These are phyloP conservation scores for Micromonas commoda DNA, from an alignment of 139 green algal genomes.

Conservation along the genomic window DNA sequence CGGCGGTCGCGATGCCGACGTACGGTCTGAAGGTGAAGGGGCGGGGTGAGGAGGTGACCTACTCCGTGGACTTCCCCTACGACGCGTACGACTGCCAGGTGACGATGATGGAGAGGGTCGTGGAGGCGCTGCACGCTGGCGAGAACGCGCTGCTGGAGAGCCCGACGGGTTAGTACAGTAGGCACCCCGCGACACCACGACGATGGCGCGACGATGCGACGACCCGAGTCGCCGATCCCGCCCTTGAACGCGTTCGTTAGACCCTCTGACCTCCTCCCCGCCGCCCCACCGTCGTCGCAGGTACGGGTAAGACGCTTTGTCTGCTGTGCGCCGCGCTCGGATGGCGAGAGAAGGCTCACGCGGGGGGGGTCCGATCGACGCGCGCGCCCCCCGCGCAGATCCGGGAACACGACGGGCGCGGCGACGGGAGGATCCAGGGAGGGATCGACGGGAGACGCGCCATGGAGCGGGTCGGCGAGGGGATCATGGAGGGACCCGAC, in stretches of 20 bases:
- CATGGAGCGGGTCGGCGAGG: background rate
- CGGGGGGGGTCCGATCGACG: background rate
- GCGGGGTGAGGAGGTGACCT: background rate
- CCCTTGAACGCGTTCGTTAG: too few relatives aligned
- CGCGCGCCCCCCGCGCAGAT: background rate
- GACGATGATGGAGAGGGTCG: slow-evolving; percentile 69
- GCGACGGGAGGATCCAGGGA: background rate
- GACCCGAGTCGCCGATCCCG: too few relatives aligned
- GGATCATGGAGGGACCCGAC: background rate
- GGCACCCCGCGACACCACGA: too few relatives aligned
- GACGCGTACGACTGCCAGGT: slow-evolving; percentile 69
- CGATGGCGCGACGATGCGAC: too few relatives aligned
- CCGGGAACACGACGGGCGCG: background rate
- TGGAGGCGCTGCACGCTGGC: slow-evolving; percentile 53
- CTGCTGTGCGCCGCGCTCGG: slow-evolving; percentile 64
- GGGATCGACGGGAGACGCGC: background rate
- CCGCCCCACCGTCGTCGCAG: background rate
- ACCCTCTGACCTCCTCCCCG: background rate
- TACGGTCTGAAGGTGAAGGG: background rate
- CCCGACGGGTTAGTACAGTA: slow-evolving; percentile 50
- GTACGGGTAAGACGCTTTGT: slow-evolving; percentile 80
- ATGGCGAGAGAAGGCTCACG: background rate
- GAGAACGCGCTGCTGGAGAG: slow-evolving; percentile 67
- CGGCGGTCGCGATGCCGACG: background rate
- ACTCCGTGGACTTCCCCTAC: slow-evolving; percentile 57